Conservation (phyloP, 2,329 filamentous ascomycete species). For the Sporothrix globosa region DNA sequence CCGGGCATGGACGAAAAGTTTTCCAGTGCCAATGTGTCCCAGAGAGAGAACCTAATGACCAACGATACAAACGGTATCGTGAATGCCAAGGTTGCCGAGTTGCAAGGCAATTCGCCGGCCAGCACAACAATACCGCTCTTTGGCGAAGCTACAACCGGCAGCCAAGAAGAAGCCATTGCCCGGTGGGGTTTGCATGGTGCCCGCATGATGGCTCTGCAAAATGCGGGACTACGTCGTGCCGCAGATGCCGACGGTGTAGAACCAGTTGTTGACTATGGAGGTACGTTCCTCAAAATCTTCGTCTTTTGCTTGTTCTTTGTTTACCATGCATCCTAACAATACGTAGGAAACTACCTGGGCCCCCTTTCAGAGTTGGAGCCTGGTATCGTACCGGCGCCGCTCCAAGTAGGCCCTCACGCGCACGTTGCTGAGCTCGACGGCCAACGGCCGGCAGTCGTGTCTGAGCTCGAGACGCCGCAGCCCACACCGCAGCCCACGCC, state of each 20-base stretch:
- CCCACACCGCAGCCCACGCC: constrained; percentile 6
- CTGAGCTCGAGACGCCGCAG: constrained; percentile 34
- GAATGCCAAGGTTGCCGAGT: constrained; percentile 17
- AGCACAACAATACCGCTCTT: constrained; percentile 19
- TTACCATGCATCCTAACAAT: neutral
- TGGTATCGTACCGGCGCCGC: neutral
- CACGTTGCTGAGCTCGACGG: constrained; percentile 33
- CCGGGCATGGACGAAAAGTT: neutral
- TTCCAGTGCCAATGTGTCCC: neutral
- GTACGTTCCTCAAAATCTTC: neutral
- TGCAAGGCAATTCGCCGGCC: constrained; percentile 12
- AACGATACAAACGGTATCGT: neutral
- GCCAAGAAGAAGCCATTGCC: constrained; percentile 8
- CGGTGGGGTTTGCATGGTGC: constrained; percentile 28
- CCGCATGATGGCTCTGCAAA: constrained; percentile 25
- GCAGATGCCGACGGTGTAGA: constrained; percentile 1
- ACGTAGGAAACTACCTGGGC: constrained; percentile 23
- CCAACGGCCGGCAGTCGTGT: neutral
- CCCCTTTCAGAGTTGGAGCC: neutral
- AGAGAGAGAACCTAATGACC: constrained; percentile 2
- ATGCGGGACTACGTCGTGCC: neutral
- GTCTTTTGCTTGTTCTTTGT: neutral
- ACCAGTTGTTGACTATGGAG: constrained; percentile 26
- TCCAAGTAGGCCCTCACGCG: neutral
- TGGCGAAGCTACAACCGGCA: constrained; percentile 15